Evolutionary conservation across 805 yeast genomes (phyloP), one percentile per base, ranked within the genome.

Genomic region (Ogataea pini): DNA sequence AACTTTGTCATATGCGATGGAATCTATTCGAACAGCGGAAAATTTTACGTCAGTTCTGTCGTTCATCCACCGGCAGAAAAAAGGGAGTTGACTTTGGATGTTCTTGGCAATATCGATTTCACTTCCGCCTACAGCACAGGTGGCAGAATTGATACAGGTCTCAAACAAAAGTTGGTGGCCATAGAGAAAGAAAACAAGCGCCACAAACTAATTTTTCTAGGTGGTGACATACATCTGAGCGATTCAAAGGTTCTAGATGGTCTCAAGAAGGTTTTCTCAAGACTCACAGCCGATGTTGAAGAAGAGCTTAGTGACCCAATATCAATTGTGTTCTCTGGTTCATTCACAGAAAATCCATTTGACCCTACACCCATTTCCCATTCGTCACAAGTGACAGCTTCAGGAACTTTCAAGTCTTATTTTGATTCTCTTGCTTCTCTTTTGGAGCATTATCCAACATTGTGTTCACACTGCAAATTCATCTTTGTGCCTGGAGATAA

Each of bases 11-110:
- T 92, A 2, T 85, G 86, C 44, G 96, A 89, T 60, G 99, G 99
- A 14, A 80, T 88, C 14, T 89, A 89, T 62, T 80, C 83, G 13
- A 82, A 84, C 3, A 78, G 81, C 14, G 81, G 83, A 2, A 82
- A 77, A 41, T 90, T 94, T 61, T 82, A 85, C 55, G 95, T 86
- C 1, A 76, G 86, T 24, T 77, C 85, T 4, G 75, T 94, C 43
- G 85, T 86, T 3, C 96, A 89, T 50, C 98, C 99, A 2, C 90
- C 94, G 0, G 85, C 89, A 3, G 99, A 94, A 63, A 73, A 78
- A 53, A 73, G 97, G 49, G 82, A 76, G 7, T 65, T 61, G 0
- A 75, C 95, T 1, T 60, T 82, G 47, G 91, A 86, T 20, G 83
- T 85, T 1, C 82, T 82, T 50, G 98, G 96, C 1, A 78, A 85